Conservation (phyloP, 306 rosid genomes). For the Dalbergia cultrata region DNA sequence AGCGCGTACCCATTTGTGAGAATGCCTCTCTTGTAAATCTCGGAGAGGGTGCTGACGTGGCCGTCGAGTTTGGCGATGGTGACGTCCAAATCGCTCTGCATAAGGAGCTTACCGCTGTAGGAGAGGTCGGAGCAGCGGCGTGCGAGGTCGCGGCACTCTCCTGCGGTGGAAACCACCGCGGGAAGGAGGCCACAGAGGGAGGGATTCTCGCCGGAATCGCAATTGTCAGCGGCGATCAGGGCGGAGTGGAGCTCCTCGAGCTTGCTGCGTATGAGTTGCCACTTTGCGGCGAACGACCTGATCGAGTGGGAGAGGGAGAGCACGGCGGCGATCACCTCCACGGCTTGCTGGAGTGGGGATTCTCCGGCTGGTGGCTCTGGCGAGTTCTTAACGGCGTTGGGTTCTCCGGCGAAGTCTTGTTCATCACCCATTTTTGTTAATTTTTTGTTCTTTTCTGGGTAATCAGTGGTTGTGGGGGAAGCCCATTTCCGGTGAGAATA, state of each 20-base stretch:
- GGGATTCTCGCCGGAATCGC: constrained; percentile 62
- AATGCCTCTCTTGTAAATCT: constrained; percentile 67
- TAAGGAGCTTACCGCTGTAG: constrained; percentile 91
- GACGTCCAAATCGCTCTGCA: constrained; percentile 94
- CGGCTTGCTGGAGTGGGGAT: constrained; percentile 57
- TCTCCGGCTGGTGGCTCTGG: constrained; percentile 47
- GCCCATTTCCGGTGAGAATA: constrained; percentile 62
- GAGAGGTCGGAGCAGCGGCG: constrained; percentile 85
- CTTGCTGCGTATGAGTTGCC: constrained; percentile 80
- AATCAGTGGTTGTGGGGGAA: constrained; percentile 41
- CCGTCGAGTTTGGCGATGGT: constrained; percentile 65
- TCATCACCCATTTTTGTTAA: constrained; percentile 59
- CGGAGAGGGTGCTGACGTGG: constrained; percentile 65
- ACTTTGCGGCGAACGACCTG: constrained; percentile 79
- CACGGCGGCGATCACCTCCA: constrained; percentile 61
- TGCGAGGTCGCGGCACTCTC: constrained; percentile 77
- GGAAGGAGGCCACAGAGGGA: constrained; percentile 52
- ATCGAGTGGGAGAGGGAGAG: constrained; percentile 73
- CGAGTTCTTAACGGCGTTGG: constrained; percentile 10
- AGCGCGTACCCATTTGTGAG: constrained; percentile 70
- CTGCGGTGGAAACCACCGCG: constrained; percentile 46
- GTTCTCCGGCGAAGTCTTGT: constrained; percentile 48
- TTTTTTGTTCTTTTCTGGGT: not conserved
- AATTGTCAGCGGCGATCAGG: constrained; percentile 68
- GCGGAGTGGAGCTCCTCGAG: constrained; percentile 79